Evolutionary conservation across 495 filamentous ascomycete genomes (phyloP).

Genomic region (Hamigera avellanea): DNA sequence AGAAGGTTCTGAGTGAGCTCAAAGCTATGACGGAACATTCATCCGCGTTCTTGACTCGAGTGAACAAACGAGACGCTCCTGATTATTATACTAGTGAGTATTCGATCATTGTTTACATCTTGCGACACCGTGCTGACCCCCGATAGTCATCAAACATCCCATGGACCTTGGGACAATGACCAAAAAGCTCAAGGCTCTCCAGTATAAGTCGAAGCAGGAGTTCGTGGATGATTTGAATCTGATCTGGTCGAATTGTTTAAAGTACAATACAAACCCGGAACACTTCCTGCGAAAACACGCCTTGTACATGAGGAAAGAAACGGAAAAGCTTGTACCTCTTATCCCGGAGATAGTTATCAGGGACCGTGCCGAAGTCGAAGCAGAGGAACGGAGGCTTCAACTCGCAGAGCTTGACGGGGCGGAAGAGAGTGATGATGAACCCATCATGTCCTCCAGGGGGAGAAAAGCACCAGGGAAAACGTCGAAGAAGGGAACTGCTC

Average conservation of each 20-base stretch:
- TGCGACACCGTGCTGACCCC: constrained; percentile 1
- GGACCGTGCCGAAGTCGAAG: constrained; percentile 89
- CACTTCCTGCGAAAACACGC: constrained; percentile 90
- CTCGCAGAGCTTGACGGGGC: constrained; percentile 66
- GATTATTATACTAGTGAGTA: constrained; percentile 81
- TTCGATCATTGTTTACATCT: not conserved
- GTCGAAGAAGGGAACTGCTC: constrained; percentile 61
- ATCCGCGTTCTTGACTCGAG: constrained; percentile 77
- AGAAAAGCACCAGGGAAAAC: constrained; percentile 78
- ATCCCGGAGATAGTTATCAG: constrained; percentile 88
- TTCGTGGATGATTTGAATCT: constrained; percentile 88
- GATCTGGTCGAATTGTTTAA: constrained; percentile 94
- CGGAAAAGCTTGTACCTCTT: constrained; percentile 85
- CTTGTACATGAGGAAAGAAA: constrained; percentile 90
- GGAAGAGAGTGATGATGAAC: constrained; percentile 92
- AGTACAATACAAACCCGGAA: constrained; percentile 82
- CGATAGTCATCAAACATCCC: constrained; percentile 81
- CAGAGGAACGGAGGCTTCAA: constrained; percentile 80
- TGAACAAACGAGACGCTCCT: constrained; percentile 93
- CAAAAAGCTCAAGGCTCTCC: constrained; percentile 82
- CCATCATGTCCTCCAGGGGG: constrained; percentile 93
- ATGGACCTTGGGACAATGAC: constrained; percentile 99
- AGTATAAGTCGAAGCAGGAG: constrained; percentile 88
- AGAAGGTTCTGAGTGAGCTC: constrained; percentile 91
- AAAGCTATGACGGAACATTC: constrained; percentile 97